Base-by-base conservation (phyloP, 192 early-diverging fungal genomes). In the Backusella luteola region DNA sequence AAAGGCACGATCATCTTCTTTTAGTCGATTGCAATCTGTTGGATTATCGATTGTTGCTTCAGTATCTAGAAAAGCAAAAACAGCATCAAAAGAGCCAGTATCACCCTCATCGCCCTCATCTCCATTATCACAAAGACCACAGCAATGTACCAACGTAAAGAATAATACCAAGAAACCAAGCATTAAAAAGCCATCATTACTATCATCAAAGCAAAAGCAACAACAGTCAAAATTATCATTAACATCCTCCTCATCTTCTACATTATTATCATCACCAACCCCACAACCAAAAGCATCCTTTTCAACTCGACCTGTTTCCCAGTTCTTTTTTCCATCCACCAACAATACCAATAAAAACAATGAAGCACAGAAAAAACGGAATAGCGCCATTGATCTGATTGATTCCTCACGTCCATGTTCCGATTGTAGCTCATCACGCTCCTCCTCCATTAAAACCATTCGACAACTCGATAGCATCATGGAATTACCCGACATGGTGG, bases 1-100 rank as follows among this genome's bases (percentile, higher is more conserved):
- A 71, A 49, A 49, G 44, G 42, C 12, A 26, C 34, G 36, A 15
- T 26, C 34, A 70, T 70, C 69, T 41, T 71, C 39, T 19, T 35
- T 68, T 34, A 71, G 44, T 49, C 42, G 42, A 71, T 34, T 71
- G n/a, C 70, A 71, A 46, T 71, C 70, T 29, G 26, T 71, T 44
- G 70, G 67, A 36, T 15, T 68, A 36, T 68, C 67, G n/a, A 68
- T 68, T 35, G 35, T 71, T 41, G 44, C 70, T 14, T 71, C 70
- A 29, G 70, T 71, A 29, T 71, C 70, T 26, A 71, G 39, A 49
- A 71, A 44, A 71, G 15, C 36, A 34, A 39, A 39, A 26, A 14
- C 68, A 69, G 9, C 34, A 23, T n/a, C 68, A 69, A 69, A 34
- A 42, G 21, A 23, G 23, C 56, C 56, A 29, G 14, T 12, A 63